Evolutionary conservation across 495 filamentous ascomycete species (phyloP).

Genomic region (Daldinia loculata): DNA sequence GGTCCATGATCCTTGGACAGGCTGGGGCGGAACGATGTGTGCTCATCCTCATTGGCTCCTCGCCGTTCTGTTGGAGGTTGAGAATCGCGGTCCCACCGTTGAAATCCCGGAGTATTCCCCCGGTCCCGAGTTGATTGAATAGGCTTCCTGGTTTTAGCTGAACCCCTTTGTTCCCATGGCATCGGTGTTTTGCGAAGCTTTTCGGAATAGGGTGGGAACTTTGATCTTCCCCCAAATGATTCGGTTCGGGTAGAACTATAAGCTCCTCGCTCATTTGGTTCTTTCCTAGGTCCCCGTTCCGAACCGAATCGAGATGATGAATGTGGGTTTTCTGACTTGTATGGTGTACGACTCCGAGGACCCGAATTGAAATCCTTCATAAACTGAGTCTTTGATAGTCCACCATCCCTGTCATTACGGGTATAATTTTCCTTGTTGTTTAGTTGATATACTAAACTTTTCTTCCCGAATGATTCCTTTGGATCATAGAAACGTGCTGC

Average conservation of each 20-base stretch:
- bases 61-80: background rate
- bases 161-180: no score
- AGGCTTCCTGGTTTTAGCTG: no score
- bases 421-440: slow-evolving; percentile 18
- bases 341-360: no score
- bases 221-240: no score
- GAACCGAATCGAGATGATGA: no score
- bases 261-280: no score
- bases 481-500: slow-evolving; percentile 55
- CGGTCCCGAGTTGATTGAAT: background rate
- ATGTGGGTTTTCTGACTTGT: no score
- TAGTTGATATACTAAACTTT: slow-evolving; percentile 55
- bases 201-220: no score
- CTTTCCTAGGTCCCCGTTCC: no score
- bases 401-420: background rate
- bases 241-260: no score
- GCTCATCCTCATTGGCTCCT: background rate
- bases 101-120: background rate
- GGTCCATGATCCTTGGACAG: slow-evolving; percentile 46
- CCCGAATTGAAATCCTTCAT: slow-evolving; percentile 30
- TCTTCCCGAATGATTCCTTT: slow-evolving; percentile 52
- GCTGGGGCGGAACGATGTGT: background rate
- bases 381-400: slow-evolving; percentile 27
- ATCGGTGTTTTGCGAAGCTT: no score
- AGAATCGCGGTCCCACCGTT: background rate